Conservation (phyloP, 2,329 filamentous ascomycete genomes). For the Amylocarpus encephaloides region DNA sequence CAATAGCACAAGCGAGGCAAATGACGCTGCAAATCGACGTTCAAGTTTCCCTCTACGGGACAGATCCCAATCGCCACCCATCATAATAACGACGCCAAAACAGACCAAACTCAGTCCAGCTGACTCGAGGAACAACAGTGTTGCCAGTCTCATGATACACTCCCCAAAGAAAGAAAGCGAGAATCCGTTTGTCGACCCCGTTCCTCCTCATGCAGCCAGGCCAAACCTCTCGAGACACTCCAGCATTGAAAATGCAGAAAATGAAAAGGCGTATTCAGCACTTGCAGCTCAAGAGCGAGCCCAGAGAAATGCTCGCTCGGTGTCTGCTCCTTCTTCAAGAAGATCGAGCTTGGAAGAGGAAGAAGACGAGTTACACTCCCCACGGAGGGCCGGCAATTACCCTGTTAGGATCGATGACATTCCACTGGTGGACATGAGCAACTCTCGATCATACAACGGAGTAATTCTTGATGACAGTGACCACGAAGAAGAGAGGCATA, state of each 20-base stretch:
- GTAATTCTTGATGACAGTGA: conserved; percentile 20
- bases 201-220: conserved; percentile 16
- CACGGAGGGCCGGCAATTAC: conserved; percentile 8
- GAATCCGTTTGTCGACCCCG: conserved; percentile 26
- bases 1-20: conserved; percentile 29
- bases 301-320: conserved; percentile 27
- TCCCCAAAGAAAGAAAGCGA: conserved; percentile 24
- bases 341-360: conserved; percentile 27
- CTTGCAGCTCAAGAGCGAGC: conserved; percentile 29
- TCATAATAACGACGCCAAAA: conserved; percentile 13
- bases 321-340: conserved; percentile 30
- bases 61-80: conserved; percentile 12
- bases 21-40: conserved; percentile 26
- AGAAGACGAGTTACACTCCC: conserved; percentile 10
- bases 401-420: conserved; percentile 30
- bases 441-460: conserved; percentile 21
- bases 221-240: conserved; percentile 26
- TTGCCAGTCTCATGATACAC: conserved; percentile 12
- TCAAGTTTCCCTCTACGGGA: conserved; percentile 23
- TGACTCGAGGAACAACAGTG: conserved; percentile 27
- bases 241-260: conserved; percentile 17
- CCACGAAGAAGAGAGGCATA: conserved; percentile 18
- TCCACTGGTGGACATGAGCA: conserved; percentile 27
- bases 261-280: conserved; percentile 29
- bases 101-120: conserved; percentile 17